phyloP scores from a whole-genome alignment of 805 yeast species.

The Metschnikowia lunata region DNA sequence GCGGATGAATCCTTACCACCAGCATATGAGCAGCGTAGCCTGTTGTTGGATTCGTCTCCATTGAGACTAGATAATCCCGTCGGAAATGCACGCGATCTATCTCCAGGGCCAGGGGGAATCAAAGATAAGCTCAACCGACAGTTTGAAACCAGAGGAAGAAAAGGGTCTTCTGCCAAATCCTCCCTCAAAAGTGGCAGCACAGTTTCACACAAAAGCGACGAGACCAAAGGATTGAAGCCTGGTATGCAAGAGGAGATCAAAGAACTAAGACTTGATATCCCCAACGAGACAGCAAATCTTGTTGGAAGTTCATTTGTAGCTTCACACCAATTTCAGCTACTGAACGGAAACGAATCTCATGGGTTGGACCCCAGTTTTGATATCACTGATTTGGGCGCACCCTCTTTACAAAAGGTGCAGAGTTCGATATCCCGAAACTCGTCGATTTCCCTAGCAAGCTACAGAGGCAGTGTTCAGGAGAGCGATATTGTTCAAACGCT shows the following conservation, averaged over 20 bases:
- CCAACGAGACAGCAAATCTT: too few relatives aligned
- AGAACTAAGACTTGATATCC: too few relatives aligned
- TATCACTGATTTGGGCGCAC: neutral
- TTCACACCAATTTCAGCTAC: neutral
- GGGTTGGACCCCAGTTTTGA: neutral
- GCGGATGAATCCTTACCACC: conserved; percentile 16
- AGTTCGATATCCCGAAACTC: conserved; percentile 11
- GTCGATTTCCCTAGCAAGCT: conserved; percentile 14
- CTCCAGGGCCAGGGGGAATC: conserved; percentile 8
- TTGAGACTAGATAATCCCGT: conserved; percentile 9
- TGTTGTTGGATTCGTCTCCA: conserved; percentile 11
- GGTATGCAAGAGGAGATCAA: too few relatives aligned
- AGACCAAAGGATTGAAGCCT: too few relatives aligned
- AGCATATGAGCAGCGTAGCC: conserved; percentile 9
- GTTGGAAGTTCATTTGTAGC: too few relatives aligned
- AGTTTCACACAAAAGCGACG: too few relatives aligned
- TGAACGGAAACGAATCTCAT: neutral
- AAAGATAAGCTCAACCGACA: conserved; percentile 12
- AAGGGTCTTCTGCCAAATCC: conserved; percentile 2
- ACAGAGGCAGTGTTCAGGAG: conserved; percentile 1
- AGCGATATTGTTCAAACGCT: conserved; percentile 15
- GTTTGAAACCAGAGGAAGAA: conserved; percentile 8
- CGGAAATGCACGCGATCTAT: neutral
- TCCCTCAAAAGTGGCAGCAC: conserved; percentile 5
- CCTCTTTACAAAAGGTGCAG: neutral